Base-by-base conservation (phyloP, 345 rosid genomes). In the Aurinia saxatilis region DNA sequence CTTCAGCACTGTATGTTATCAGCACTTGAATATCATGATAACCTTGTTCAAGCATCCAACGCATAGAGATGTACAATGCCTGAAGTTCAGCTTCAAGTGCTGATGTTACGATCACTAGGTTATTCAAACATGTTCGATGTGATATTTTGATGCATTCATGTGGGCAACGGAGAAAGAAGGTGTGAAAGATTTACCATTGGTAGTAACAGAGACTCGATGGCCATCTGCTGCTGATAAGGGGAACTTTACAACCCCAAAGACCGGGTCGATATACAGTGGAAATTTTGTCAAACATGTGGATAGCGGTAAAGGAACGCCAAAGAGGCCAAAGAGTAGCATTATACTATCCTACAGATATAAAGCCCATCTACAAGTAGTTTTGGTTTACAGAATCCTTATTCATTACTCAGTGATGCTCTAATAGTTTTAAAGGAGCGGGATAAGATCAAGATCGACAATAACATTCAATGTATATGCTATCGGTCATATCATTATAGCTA, bases 121-220 rank as follows among this genome's bases (percentile, higher is more conserved):
- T 82, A 82, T 8, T 27, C 31, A 34, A 79, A 77, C 74, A 1
- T 83, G 10, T 73, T 77, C 21, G 78, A 82, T 9, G 79, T 72
- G 0, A 73, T 68, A 18, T 50, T n/a, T 70, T 0, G 88, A 81
- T 40, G 72, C 78, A 1, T 47, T 73, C 10, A 34, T 61, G 31
- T 61, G 61, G 56, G 79, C 77, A 0, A 53, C 61, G 75, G 79
- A 72, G 68, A 78, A 59, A 11, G 63, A 41, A n/a, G 65, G 68
- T 0, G 60, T 18, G 12, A 3, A 2, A 0, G 14, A 31, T 25
- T 48, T 79, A 27, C 7, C 57, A 0, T 13, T 75, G n/a, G 73
- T 48, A 2, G 78, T 82, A 14, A 17, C 75, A 1, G 87, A 77
- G 60, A 70, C 61, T 1, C 79, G 82, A 10, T 77, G 82, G 82